Conservation (phyloP, 1,139 yeast genomes). For the Candida sojae region DNA sequence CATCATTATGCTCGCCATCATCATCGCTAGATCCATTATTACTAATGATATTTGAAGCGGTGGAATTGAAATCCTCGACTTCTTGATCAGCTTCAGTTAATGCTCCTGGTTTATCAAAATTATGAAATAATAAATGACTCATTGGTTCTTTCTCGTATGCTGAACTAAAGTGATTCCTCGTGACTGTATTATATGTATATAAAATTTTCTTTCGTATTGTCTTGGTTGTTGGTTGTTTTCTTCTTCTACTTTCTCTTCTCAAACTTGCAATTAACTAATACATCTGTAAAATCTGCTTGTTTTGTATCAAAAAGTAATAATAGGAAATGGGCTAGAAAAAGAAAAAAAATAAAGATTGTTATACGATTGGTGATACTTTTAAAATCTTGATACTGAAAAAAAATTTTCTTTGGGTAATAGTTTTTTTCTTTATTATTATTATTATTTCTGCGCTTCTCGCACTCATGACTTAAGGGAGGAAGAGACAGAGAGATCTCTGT, state of each 20-base stretch:
- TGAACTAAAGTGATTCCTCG: neutral
- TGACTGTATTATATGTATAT: too few species aligned
- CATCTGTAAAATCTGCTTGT: neutral
- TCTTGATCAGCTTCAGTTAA: constrained; percentile 10
- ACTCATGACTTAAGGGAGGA: too few species aligned
- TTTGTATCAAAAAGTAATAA: neutral
- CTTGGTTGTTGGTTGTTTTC: neutral
- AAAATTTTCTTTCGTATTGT: neutral
- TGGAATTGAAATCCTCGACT: constrained; percentile 10
- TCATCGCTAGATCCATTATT: constrained; percentile 1
- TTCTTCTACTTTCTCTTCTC: neutral
- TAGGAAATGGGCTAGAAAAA: neutral
- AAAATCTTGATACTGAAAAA: neutral
- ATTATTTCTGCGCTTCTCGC: too few species aligned
- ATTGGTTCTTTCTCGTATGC: constrained; percentile 11
- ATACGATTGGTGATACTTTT: neutral
- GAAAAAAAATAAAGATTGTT: neutral
- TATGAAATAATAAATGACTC: constrained; percentile 28
- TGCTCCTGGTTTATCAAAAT: constrained; percentile 9
- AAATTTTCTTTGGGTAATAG: too few species aligned
- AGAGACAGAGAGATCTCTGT: neutral
- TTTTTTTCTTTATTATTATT: too few species aligned
- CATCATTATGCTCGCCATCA: constrained; percentile 7
- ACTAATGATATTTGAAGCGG: constrained; percentile 5
- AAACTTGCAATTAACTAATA: constrained; percentile 1